Evolutionary conservation across 1,284 basidiomycete genomes (phyloP), one percentile per base, ranked within the genome.

Genomic region (Takashimella tepidaria): DNA sequence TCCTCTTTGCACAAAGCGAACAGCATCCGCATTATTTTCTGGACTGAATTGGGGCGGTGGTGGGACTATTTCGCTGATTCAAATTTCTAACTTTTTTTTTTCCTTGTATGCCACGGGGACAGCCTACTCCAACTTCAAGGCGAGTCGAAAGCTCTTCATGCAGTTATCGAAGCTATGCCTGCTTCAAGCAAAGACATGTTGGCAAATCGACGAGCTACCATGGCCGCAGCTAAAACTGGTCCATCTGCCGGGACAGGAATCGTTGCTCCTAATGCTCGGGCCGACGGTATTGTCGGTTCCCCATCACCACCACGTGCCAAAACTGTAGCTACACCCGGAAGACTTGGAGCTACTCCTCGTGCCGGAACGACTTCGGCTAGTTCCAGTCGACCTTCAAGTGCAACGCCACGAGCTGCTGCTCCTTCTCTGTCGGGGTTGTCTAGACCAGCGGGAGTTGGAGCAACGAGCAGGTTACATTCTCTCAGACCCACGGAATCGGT

Each of bases 111-210:
- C 26, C 40, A 24, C 31, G n/a, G n/a, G n/a, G 8, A 26, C 37
- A 72, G 69, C 1, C 55, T 71, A n/a, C 60, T 74, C 0, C 69
- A 71, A 50, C 47, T 72, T 5, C 70, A 71, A 57, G 72, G 72
- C 37, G 65, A 67, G 47, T 69, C 70, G 0, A 60, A 60, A 46
- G 63, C 49, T 22, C 61, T 74, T 1, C 54, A 66, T n/a, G 61
- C 61, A 0, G 67, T 74, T 1, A 54, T 74, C 21, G 67, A 68
- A 6, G 50, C 55, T 11, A 66, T 74, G 61, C 64, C 70, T 4
- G 55, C 61, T 2, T 59, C 62, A 2, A 57, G 67, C 11, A 74
- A 72, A 54, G 72, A 74, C 49, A 74, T 74, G 72, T 58, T 74
- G 19, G 69, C 69, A n/a, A 74, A 74, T 54, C 61, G 72, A 42